A percentile compares a stretch with the other conserved stretches of the same genome.
Conservation (phyloP, 192 early-diverging fungal genomes). For the Umbelopsis ramanniana region DNA sequence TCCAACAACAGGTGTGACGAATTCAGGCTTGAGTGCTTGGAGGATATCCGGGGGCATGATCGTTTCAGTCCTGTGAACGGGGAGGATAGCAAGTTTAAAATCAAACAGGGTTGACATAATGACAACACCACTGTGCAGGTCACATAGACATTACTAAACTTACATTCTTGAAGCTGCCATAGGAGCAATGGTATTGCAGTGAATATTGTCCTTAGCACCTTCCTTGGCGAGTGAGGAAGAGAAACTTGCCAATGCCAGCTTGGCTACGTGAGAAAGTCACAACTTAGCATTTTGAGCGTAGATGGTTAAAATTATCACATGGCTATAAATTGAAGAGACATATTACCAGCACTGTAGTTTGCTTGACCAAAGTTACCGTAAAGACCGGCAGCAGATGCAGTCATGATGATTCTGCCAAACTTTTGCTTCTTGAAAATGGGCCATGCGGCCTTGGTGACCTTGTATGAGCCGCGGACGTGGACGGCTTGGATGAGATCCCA, state of each 20-base stretch:
- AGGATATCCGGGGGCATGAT: conserved; percentile 96
- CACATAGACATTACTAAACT: conserved; percentile 25
- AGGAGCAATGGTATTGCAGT: conserved; percentile 93
- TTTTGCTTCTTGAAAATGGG: conserved; percentile 94
- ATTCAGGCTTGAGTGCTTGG: conserved; percentile 95
- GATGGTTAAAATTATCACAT: neutral
- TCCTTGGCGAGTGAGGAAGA: conserved; percentile 91
- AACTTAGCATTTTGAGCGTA: neutral
- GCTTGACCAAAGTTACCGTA: conserved; percentile 98
- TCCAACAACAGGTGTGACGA: conserved; percentile 93
- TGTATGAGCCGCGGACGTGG: conserved; percentile 94
- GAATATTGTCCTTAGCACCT: conserved; percentile 94
- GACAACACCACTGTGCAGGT: neutral
- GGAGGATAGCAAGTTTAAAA: neutral
- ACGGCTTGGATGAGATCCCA: conserved; percentile 95
- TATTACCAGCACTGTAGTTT: conserved; percentile 80
- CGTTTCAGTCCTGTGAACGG: conserved; percentile 73
- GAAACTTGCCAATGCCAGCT: conserved; percentile 92
- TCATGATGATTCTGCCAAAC: conserved; percentile 88
- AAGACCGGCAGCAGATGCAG: conserved; percentile 95
- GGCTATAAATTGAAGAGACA: neutral
- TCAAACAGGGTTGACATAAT: neutral
- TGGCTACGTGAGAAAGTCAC: conserved; percentile 68
- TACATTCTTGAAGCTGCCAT: conserved; percentile 95
- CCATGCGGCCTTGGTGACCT: conserved; percentile 98